Percentiles rank a stretch among this genome's conserved stretches.
phyloP scores from a whole-genome alignment of 352 stramenopile species.

The Pythium dissotocum region DNA sequence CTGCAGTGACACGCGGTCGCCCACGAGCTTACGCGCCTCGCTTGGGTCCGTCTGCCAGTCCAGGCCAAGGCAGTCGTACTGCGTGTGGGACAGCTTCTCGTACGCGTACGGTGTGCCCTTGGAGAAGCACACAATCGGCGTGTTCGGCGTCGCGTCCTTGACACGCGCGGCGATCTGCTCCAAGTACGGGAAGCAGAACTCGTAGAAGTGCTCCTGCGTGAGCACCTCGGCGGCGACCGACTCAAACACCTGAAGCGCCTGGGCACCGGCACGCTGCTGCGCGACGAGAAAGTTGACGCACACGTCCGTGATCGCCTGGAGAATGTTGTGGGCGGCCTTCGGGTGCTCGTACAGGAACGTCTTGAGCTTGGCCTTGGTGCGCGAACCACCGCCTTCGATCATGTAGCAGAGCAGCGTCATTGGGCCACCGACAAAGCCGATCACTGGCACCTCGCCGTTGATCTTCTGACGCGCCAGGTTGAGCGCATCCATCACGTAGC shows the following conservation, averaged over 20 bases:
- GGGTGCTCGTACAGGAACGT: conserved; percentile 95
- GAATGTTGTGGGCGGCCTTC: conserved; percentile 87
- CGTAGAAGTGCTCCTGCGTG: conserved; percentile 93
- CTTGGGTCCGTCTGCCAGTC: conserved; percentile 94
- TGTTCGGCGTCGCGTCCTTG: conserved; percentile 63
- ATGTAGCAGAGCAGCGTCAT: conserved; percentile 99
- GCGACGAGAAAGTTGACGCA: conserved; percentile 96
- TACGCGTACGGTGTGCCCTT: conserved; percentile 86
- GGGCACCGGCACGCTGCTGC: conserved; percentile 92
- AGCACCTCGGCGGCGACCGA: conserved; percentile 95
- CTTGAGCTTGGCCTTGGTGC: conserved; percentile 94
- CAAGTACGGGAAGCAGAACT: conserved; percentile 94
- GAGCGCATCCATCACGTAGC: conserved; percentile 95
- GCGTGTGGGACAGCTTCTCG: conserved; percentile 64
- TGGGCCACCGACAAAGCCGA: conserved; percentile 97
- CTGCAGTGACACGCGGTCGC: conserved; percentile 80
- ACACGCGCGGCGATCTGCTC: conserved; percentile 77
- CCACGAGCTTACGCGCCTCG: conserved; percentile 77
- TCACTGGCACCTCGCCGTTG: conserved; percentile 93
- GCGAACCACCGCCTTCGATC: conserved; percentile 95
- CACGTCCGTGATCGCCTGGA: conserved; percentile 94
- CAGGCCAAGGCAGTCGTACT: conserved; percentile 95
- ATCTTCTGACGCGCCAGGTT: conserved; percentile 92
- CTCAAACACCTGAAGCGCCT: conserved; percentile 98
- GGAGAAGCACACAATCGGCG: conserved; percentile 83